Conservation (phyloP, 1,284 basidiomycete species). For the Ceratobasidium sp. region DNA sequence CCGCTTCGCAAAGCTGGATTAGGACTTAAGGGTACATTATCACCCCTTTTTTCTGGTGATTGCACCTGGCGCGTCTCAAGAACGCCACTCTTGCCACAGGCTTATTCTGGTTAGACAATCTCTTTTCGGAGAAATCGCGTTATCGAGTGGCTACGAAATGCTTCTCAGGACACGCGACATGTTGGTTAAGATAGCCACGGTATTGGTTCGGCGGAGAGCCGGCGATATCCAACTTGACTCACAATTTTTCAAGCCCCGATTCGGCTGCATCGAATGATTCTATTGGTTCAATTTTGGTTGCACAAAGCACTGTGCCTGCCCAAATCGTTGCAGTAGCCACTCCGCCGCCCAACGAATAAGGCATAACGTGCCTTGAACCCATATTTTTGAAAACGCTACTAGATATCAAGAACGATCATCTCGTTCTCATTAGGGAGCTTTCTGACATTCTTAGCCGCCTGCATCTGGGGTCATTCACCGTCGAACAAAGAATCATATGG, state of each 20-base stretch:
- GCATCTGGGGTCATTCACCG: too few species aligned
- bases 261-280: not conserved
- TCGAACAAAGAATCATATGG: not conserved
- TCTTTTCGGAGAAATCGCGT: not conserved
- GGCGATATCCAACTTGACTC: not conserved
- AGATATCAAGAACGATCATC: conserved; percentile 1
- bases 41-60: not conserved
- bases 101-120: not conserved
- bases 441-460: not conserved
- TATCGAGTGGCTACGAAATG: not conserved
- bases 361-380: not conserved
- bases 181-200: conserved; percentile 4
- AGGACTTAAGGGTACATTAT: not conserved
- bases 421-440: too few species aligned
- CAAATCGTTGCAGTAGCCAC: not conserved
- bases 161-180: not conserved
- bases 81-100: too few species aligned
- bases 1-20: not conserved
- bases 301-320: not conserved
- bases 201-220: conserved; percentile 1
- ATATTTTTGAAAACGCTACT: not conserved
- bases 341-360: not conserved
- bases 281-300: not conserved
- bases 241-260: not conserved
- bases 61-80: too few species aligned